Percentiles rank a stretch among this genome's conserved stretches.
These are phyloP conservation scores for Castanea mollissima DNA, from an alignment of 306 rosid genomes.

Conservation along the genomic window DNA sequence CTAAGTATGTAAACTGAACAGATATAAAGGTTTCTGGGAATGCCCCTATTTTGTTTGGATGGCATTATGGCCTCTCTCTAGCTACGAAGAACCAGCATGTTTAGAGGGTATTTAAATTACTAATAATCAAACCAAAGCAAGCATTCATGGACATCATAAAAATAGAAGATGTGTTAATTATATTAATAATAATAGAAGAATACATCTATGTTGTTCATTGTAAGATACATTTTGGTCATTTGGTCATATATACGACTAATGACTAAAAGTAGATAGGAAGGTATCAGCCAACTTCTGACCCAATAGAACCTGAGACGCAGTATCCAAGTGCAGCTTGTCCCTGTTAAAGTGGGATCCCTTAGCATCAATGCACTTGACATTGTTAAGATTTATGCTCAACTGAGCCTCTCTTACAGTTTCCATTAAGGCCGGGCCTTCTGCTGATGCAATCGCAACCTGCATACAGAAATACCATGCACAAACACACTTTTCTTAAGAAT, in stretches of 20 bases:
- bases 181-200: no score
- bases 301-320: slow-evolving; percentile 43
- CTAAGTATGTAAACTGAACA: no score
- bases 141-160: no score
- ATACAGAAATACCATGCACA: not conserved
- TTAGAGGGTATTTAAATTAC: no score
- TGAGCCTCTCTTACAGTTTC: slow-evolving; percentile 58
- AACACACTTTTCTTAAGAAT: not conserved
- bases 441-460: slow-evolving; percentile 65
- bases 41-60: no score
- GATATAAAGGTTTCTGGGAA: no score
- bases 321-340: slow-evolving; percentile 59
- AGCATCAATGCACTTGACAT: slow-evolving; percentile 53
- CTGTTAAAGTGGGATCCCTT: slow-evolving; percentile 38
- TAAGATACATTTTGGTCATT: no score
- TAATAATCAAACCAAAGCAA: no score
- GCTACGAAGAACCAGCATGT: no score
- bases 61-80: no score
- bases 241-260: not conserved
- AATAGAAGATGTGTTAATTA: no score
- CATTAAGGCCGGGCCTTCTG: slow-evolving; percentile 46
- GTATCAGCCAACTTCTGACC: slow-evolving; percentile 47
- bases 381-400: slow-evolving; percentile 25
- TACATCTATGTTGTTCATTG: no score
- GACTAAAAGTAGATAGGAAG: slow-evolving; percentile 26